Base-by-base conservation (phyloP, 192 early-diverging fungal species). In the Rhizophagus prolifer region DNA sequence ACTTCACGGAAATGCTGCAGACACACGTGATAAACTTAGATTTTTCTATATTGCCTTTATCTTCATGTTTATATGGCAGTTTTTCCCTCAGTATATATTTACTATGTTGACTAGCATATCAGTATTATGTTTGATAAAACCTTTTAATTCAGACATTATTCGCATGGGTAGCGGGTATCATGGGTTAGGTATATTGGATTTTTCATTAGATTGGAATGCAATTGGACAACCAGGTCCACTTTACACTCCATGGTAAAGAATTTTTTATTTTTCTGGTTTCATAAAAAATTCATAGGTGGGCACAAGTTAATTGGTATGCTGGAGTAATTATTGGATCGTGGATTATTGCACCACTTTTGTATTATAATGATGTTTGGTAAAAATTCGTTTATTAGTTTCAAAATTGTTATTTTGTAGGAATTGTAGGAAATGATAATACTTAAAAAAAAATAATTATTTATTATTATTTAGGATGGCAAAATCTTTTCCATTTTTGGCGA, bases 171-270 rank as follows among this genome's bases (percentile, higher is more conserved):
- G 82, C 44, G 88, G 86, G 46, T 50, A 85, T 23, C 79, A 87
- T 31, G 93, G 93, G 28, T 82, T 94, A 44, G 93, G 93, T 9
- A 86, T 93, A 62, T 81, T 90, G 34, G 88, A 86, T 63, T 88
- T 95, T 54, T 86, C 90, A 4, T 77, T 94, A 16, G 94, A 95
- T 82, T 95, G 94, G 93, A 89, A 84, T 70, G 83, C 87, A 79
- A 82, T 54, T 83, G 82, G 44, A 90, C 93, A 14, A 75, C 31
- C 41, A 25, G 60, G 46, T 28, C 63, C 63, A 47, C 82, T 95
- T 19, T 90, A 90, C 23, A 90, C 91, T 34, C 94, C 94, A 58
- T 95, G 86, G 88, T 88, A 44, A 21, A 7, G 50, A n/a, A 72
- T 13, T 26, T 21, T 28, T 58, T 4, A 28, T 10, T 72, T 54